These are phyloP conservation scores for Boletus sp. DNA, from an alignment of 1,284 basidiomycete species.

Conservation along the genomic window DNA sequence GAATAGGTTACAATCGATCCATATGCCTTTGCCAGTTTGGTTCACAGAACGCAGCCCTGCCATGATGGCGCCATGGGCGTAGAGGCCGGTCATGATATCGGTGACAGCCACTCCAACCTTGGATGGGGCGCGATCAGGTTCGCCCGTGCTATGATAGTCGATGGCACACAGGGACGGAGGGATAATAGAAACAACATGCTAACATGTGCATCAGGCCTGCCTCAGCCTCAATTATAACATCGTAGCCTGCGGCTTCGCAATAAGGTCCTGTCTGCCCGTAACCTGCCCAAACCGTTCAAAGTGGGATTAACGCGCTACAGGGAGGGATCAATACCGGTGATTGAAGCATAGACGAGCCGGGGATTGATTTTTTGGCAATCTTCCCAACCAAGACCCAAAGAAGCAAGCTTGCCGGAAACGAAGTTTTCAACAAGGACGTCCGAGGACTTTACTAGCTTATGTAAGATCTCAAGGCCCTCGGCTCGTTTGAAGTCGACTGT, in stretches of 20 bases:
- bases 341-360: conserved; percentile 83
- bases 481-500: conserved; percentile 85
- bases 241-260: conserved; percentile 81
- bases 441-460: conserved; percentile 69
- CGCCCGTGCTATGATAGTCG: conserved; percentile 68
- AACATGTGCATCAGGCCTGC: conserved; percentile 95
- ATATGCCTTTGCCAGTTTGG: conserved; percentile 84
- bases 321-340: conserved; percentile 58
- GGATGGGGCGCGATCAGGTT: conserved; percentile 82
- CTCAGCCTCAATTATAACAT: conserved; percentile 89
- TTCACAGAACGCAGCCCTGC: conserved; percentile 82
- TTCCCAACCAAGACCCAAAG: conserved; percentile 85
- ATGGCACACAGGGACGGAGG: conserved; percentile 9
- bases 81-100: conserved; percentile 91
- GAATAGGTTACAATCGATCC: conserved; percentile 90
- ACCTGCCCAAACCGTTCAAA: conserved; percentile 45
- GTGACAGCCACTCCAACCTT: conserved; percentile 93
- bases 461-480: conserved; percentile 77
- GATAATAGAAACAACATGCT: conserved; percentile 28
- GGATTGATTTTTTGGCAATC: conserved; percentile 81
- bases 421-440: conserved; percentile 93
- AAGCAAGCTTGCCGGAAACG: conserved; percentile 78
- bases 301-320: background rate
- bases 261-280: conserved; percentile 95
- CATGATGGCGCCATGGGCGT: conserved; percentile 91